Evolutionary conservation across 352 stramenopile genomes (phyloP), one percentile per base, ranked within the genome.

Genomic region (Phytopythium delawarense): DNA sequence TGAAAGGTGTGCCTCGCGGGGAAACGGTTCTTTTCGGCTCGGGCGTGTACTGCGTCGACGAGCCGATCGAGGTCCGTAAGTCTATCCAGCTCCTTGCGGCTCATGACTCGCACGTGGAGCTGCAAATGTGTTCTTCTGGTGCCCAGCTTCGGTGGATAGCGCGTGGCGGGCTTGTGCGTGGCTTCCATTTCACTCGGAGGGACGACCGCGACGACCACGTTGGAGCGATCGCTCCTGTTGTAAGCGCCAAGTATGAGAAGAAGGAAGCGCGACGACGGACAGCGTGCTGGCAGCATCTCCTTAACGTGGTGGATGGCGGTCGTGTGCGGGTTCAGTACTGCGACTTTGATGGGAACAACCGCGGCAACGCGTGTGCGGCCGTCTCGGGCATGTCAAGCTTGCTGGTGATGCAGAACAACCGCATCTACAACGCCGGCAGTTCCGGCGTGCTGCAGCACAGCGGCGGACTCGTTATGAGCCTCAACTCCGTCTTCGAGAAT

Each of bases 1-100:
- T 91, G 4, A 49, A 51, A 1, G 62, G 55, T 1, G 62, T 84
- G 7, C 20, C 66, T 3, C 30, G 37, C 1, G 82, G 85, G 0
- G 74, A 81, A 8, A 92, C 81, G 1, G 57, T 94, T 25, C 56
- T 90, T n/a, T 92, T 94, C 53, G 66, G 72, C 21, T 74, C 81
- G 0, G 85, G 82, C 6, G 82, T 92, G 25, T 89, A 94, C 63
- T 64, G 75, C 2, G 21, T 94, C 1, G 57, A 87, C 8, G 64
- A 84, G 3, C 53, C 61, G n/a, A 54, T 94, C 0, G 57, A 81
- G 20, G 75, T 94, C 18, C 72, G 42, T 4, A 81, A 65, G 20
- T 69, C 75, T 0, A 67, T 94, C 32, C 66, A 75, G 21, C 57
- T 92, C 9, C 16, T 90, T 15, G 84, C 79, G 0, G 53, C 76